These are phyloP conservation scores for Adansonia madagascariensis DNA, from an alignment of 441 rosid species.

Conservation along the genomic window DNA sequence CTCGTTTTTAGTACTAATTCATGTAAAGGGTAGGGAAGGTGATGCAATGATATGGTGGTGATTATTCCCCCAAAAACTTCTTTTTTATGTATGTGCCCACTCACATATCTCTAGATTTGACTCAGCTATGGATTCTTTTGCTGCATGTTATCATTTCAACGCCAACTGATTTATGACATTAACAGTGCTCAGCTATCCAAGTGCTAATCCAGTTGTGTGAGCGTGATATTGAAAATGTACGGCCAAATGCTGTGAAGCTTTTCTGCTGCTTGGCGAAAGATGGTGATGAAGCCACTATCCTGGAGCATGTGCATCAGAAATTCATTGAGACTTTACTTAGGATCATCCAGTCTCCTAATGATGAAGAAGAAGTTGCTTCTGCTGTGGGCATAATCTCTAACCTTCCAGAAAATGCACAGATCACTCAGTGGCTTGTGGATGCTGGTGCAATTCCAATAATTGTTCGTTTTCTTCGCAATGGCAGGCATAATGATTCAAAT, in stretches of 20 bases:
- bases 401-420: slow-evolving; percentile 53
- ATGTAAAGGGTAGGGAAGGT: slow-evolving; percentile 20
- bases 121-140: slow-evolving; percentile 12
- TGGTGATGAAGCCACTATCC: slow-evolving; percentile 49
- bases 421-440: slow-evolving; percentile 57
- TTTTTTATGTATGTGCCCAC: not conserved
- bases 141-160: slow-evolving; percentile 23
- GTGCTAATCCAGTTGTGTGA: slow-evolving; percentile 55
- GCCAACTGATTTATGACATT: slow-evolving; percentile 30
- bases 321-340: slow-evolving; percentile 47
- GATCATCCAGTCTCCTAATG: slow-evolving; percentile 49
- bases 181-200: slow-evolving; percentile 58
- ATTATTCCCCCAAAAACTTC: not conserved
- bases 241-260: slow-evolving; percentile 62
- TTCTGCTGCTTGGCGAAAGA: slow-evolving; percentile 53
- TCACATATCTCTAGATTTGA: not conserved
- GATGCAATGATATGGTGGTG: not conserved
- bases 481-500: slow-evolving; percentile 40
- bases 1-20: slow-evolving; percentile 19
- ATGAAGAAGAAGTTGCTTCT: slow-evolving; percentile 50
- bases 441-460: slow-evolving; percentile 45
- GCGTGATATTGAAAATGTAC: slow-evolving; percentile 40
- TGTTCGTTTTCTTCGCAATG: slow-evolving; percentile 27
- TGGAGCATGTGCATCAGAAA: slow-evolving; percentile 51
- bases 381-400: slow-evolving; percentile 52